Conservation (phyloP, 352 stramenopile species). For the Thalassiosira sp. region DNA sequence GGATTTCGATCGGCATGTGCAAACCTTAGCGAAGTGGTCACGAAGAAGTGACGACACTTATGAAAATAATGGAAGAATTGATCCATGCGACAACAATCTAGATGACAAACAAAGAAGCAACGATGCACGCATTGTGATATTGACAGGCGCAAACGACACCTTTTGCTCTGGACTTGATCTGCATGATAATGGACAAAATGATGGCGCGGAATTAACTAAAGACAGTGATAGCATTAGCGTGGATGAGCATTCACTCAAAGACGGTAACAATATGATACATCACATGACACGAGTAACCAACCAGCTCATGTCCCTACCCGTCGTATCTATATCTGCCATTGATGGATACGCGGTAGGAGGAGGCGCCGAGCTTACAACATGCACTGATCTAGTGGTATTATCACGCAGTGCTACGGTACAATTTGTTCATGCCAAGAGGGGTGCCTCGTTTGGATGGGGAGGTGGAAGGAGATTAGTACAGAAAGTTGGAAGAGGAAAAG, state of each 20-base stretch:
- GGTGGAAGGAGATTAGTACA: slow-evolving; percentile 34
- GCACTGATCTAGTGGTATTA: slow-evolving; percentile 47
- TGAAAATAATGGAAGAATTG: background rate
- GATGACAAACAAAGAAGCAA: background rate
- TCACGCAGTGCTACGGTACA: slow-evolving; percentile 21
- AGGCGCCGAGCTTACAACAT: slow-evolving; percentile 41
- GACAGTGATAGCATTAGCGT: background rate
- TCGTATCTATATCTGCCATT: slow-evolving; percentile 42
- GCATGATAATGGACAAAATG: slow-evolving; percentile 5
- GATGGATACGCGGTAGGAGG: slow-evolving; percentile 45
- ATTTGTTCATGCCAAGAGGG: slow-evolving; percentile 45
- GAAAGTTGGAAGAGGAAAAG: slow-evolving; percentile 31
- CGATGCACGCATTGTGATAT: slow-evolving; percentile 32
- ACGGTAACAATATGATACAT: slow-evolving; percentile 25
- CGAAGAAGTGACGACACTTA: background rate
- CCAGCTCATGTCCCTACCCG: slow-evolving; percentile 22
- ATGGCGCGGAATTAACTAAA: background rate
- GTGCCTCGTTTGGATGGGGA: slow-evolving; percentile 40
- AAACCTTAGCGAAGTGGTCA: slow-evolving; percentile 24
- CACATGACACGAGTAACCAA: slow-evolving; percentile 54
- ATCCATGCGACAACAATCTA: background rate
- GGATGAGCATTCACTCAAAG: slow-evolving; percentile 18
- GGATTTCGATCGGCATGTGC: slow-evolving; percentile 33
- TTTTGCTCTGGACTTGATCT: slow-evolving; percentile 53
- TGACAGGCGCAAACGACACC: slow-evolving; percentile 27